Percentiles rank a stretch among this genome's conserved stretches.
phyloP scores from a whole-genome alignment of 2,329 filamentous ascomycete genomes.

The Hypomyces rosellus region DNA sequence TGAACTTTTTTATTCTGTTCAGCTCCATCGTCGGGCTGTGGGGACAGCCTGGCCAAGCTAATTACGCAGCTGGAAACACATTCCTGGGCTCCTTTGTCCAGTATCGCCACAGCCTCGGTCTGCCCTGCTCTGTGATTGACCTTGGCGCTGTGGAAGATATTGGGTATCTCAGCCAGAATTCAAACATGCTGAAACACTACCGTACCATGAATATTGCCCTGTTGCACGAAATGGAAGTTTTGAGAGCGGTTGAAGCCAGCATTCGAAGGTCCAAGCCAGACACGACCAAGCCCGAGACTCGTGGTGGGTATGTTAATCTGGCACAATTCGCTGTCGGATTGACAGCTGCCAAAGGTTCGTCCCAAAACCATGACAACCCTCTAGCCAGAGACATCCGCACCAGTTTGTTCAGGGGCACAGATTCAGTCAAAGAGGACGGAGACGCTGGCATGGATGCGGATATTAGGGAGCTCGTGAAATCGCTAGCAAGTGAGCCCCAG shows the following conservation, averaged over 20 bases:
- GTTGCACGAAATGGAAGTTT: not conserved
- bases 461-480: too few relatives aligned
- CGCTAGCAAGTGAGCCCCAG: not conserved
- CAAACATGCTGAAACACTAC: not conserved
- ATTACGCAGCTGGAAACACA: conserved; percentile 27
- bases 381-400: too few relatives aligned
- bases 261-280: not conserved
- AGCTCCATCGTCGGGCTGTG: conserved; percentile 21
- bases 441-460: too few relatives aligned
- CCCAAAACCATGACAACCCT: not conserved
- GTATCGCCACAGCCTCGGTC: conserved; percentile 10
- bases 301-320: not conserved
- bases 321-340: conserved; percentile 8
- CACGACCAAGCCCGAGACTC: not conserved
- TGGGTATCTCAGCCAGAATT: not conserved
- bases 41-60: conserved; percentile 22
- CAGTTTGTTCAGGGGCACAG: too few relatives aligned
- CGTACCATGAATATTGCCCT: not conserved
- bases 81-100: conserved; percentile 23
- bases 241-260: not conserved
- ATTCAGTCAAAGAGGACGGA: too few relatives aligned
- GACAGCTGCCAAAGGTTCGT: conserved; percentile 4
- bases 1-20: conserved; percentile 28
- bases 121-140: conserved; percentile 9
- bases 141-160: conserved; percentile 7